Base-by-base conservation (phyloP, 768 basidiomycete genomes). In the Auricularia heimuer region DNA sequence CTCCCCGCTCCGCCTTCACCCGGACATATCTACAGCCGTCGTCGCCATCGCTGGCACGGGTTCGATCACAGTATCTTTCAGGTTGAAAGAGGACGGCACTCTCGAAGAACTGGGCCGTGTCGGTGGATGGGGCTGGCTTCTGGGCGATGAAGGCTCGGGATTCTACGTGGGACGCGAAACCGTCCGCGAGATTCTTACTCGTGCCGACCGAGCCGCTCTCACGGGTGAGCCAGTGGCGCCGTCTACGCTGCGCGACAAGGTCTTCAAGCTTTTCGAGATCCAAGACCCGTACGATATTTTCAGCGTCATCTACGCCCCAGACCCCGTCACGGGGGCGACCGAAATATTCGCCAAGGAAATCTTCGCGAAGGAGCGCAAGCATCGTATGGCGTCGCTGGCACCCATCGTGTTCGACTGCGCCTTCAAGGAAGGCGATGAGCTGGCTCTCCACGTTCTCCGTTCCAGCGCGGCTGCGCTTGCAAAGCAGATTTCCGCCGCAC, bases 51-150 rank as follows among this genome's bases (percentile, higher is more conserved):
- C 82, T 1, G 93, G 93, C 14, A 96, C 93, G 0, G 93, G 93
- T 2, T 85, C 87, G 11, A 90, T 85, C 69, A 82, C 87, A 39
- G 86, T 87, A 16, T 83, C 84, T 64, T 92, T 90, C 75, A 76
- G 75, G 62, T 78, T 81, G 54, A 74, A 69, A 0, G 73, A 73
- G 3, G 21, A 42, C 14, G 64, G 45, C n/a, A 63, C 65, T 11
- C 77, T 89, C 24, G 71, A 82, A 61, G 85, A 90, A 69, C 80
- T 90, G 51, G 88, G 85, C 1, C 81, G 90, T 6, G 80, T 83
- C 36, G 90, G 90, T 3, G 90, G 90, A 1, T 91, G 87, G 88
- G 90, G 90, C 0, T 91, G 89, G 88, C 85, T 92, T 21, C 77
- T 92, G 11, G 89, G 90, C 6, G 90, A 92, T 71, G 90, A 92